Base-by-base conservation (phyloP, 352 stramenopile species). In the Phytopythium kandeliae region DNA sequence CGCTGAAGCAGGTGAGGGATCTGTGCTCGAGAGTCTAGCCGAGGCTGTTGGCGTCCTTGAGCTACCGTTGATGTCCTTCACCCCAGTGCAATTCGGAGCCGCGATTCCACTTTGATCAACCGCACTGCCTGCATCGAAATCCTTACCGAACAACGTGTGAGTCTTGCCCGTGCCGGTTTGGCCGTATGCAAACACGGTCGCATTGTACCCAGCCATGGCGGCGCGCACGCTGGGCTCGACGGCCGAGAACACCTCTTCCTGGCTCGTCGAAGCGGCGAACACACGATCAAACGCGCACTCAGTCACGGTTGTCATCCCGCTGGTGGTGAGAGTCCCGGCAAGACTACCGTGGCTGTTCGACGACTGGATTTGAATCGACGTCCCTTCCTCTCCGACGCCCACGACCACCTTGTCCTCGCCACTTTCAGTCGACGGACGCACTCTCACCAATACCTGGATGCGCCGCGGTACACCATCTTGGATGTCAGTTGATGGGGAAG, bases 81-180 rank as follows among this genome's bases (percentile, higher is more conserved):
- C n/a, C n/a, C n/a, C n/a, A 48, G 24, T 15, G 6, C 2, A 22
- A 9, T 25, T 35, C 42, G 25, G 26, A 4, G 43, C 22, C 6
- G 12, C 12, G 9, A 42, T 21, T 4, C 25, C 33, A n/a, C n/a
- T n/a, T n/a, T n/a, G n/a, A n/a, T n/a, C n/a, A 0, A 30, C 41
- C 12, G 51, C 21, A 31, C 40, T 25, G 2, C 22, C 33, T 5
- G 33, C 35, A n/a, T 52, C 57, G 19, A 61, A 54, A 33, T 80
- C 68, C 35, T 71, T 64, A 2, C 91, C 91, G 48, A 95, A 92
- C 38, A 97, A 89, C 17, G 90, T 98, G 62, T 97, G 81, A 0
- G 91, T 97, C 55, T 97, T 97, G 8, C 90, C 92, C 5, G 85
- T 92, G 2, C 86, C 86, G 0, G 90, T 98, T 56, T 94, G 85